Percentiles rank a stretch among this genome's conserved stretches.
These are phyloP conservation scores for Penicillium sp. DNA, from an alignment of 2,329 filamentous ascomycete species.

Conservation along the genomic window DNA sequence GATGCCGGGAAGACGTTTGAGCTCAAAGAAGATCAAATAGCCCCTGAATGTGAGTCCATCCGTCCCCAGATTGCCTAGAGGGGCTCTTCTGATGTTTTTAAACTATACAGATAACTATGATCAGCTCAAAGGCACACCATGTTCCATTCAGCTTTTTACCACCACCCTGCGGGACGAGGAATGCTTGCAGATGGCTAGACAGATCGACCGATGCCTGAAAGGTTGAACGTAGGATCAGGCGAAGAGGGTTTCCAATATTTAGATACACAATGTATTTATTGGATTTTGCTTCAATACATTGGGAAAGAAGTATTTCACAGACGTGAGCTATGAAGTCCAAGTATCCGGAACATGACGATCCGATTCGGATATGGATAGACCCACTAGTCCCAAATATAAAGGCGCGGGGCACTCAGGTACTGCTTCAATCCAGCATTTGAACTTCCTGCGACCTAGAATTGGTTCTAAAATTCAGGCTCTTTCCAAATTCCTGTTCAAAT, in stretches of 20 bases:
- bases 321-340: not conserved
- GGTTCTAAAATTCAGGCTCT: not conserved
- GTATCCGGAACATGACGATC: not conserved
- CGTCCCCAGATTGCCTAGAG: too few relatives aligned
- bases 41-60: conserved; percentile 23
- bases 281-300: not conserved
- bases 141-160: conserved; percentile 30
- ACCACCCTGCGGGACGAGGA: conserved; percentile 32
- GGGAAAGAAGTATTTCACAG: not conserved
- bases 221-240: not conserved
- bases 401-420: not conserved
- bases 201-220: conserved; percentile 28
- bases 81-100: not conserved
- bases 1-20: conserved; percentile 13
- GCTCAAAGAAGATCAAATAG: conserved; percentile 14
- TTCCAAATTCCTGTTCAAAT: not conserved
- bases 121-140: conserved; percentile 28
- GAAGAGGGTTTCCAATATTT: not conserved
- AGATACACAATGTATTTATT: not conserved
- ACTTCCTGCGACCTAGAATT: not conserved
- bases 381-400: not conserved
- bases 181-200: conserved; percentile 27
- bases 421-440: not conserved
- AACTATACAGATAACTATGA: conserved; percentile 22
- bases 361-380: not conserved